Conservation (phyloP, 192 early-diverging fungal species). For the Fimicolochytrium jonesii region DNA sequence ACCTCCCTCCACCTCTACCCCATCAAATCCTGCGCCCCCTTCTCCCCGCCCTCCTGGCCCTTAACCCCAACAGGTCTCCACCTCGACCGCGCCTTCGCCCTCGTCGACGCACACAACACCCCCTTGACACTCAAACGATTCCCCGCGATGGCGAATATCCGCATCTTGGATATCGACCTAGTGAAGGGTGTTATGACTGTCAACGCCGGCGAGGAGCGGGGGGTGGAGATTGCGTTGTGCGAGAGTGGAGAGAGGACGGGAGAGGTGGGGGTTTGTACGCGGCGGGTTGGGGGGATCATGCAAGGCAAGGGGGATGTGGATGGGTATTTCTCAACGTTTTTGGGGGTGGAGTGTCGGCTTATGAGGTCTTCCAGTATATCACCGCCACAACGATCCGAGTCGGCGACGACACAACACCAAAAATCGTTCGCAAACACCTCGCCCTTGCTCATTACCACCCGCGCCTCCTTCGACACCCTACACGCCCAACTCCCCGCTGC, state of each 20-base stretch:
- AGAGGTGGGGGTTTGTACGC: neutral
- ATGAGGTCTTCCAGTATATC: no score
- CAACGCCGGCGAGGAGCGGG: neutral
- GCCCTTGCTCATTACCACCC: constrained; percentile 64
- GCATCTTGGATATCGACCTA: constrained; percentile 12
- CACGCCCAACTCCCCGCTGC: constrained; percentile 47
- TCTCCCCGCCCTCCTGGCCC: constrained; percentile 53
- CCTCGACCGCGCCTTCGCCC: constrained; percentile 62
- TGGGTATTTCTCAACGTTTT: constrained; percentile 30
- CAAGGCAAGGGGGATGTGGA: neutral
- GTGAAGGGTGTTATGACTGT: neutral
- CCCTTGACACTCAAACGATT: constrained; percentile 67
- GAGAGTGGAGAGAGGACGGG: neutral
- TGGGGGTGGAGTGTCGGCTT: constrained; percentile 43
- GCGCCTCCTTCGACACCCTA: constrained; percentile 52
- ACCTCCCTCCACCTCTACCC: constrained; percentile 50
- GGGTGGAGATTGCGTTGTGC: neutral
- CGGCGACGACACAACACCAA: neutral
- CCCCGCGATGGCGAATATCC: constrained; percentile 23
- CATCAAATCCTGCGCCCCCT: constrained; percentile 76
- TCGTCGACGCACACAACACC: constrained; percentile 45
- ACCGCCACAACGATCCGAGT: no score
- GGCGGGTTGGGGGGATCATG: neutral
- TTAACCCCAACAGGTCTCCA: constrained; percentile 50
- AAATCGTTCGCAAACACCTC: constrained; percentile 64